A percentile compares a stretch with the other conserved stretches of the same genome.
Conservation (phyloP, 352 stramenopile species). For the Globisporangium rhizosaccharum region DNA sequence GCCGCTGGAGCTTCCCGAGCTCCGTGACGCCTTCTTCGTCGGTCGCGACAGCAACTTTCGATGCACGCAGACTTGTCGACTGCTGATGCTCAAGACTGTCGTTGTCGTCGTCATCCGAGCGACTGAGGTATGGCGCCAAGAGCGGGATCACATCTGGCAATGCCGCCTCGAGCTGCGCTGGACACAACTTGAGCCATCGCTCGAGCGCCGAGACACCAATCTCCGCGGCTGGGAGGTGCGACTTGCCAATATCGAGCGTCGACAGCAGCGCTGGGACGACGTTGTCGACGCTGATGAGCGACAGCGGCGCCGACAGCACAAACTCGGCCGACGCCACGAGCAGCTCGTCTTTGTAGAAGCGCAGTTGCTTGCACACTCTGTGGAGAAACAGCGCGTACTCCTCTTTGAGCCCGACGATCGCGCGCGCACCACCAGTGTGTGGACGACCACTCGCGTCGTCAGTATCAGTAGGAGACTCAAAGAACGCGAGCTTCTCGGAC, state of each 20-base stretch:
- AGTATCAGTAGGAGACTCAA: constrained; percentile 5
- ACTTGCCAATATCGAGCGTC: constrained; percentile 54
- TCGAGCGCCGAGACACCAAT: constrained; percentile 54
- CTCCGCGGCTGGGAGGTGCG: constrained; percentile 53
- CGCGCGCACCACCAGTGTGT: neutral
- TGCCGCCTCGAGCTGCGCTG: constrained; percentile 22
- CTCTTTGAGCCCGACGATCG: neutral
- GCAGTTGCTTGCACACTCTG: constrained; percentile 38
- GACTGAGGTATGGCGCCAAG: constrained; percentile 48
- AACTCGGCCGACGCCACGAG: constrained; percentile 55
- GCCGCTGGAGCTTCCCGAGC: constrained; percentile 47
- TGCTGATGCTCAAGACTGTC: constrained; percentile 1
- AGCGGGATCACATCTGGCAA: constrained; percentile 40
- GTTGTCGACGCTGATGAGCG: constrained; percentile 25
- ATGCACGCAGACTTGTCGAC: neutral
- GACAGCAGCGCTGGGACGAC: constrained; percentile 35
- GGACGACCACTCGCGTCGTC: too few relatives aligned
- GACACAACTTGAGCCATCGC: constrained; percentile 34
- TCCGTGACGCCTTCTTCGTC: constrained; percentile 20
- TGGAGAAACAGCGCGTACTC: constrained; percentile 47
- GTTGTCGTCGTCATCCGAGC: constrained; percentile 22
- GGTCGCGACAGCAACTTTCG: constrained; percentile 7
- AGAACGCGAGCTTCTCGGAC: constrained; percentile 23
- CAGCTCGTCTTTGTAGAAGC: constrained; percentile 76
- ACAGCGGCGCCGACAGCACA: constrained; percentile 45